Evolutionary conservation across 2,329 filamentous ascomycete species (phyloP).

Genomic region (Gaeumannomyces tritici): DNA sequence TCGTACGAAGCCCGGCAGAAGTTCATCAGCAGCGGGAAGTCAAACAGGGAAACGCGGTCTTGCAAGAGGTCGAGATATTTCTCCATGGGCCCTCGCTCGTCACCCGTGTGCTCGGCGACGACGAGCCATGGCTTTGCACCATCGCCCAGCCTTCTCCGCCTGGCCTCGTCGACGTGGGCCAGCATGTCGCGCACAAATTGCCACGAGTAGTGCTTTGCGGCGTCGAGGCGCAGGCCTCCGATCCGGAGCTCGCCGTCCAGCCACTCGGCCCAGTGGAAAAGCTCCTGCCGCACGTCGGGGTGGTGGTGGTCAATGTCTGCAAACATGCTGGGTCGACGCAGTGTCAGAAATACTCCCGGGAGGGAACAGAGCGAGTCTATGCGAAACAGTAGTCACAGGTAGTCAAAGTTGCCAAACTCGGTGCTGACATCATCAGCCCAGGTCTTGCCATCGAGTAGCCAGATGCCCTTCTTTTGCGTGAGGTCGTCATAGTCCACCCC

Average conservation of each 20-base stretch:
- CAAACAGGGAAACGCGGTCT: constrained; percentile 49
- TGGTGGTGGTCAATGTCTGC: constrained; percentile 23
- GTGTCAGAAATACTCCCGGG: neutral
- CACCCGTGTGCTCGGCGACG: constrained; percentile 62
- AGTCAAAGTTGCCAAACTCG: constrained; percentile 53
- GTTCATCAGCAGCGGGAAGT: constrained; percentile 56
- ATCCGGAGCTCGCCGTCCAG: constrained; percentile 18
- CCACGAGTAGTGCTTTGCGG: constrained; percentile 24
- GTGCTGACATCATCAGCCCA: constrained; percentile 49
- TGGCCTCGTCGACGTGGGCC: constrained; percentile 11
- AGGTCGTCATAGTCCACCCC: constrained; percentile 56
- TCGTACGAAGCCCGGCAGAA: constrained; percentile 50
- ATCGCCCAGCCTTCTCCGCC: neutral
- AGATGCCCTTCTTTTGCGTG: constrained; percentile 49
- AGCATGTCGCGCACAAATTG: constrained; percentile 20
- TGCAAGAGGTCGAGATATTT: constrained; percentile 48
- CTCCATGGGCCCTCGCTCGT: constrained; percentile 24
- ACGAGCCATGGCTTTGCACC: constrained; percentile 47
- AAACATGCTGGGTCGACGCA: constrained; percentile 18
- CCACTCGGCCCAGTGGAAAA: constrained; percentile 23
- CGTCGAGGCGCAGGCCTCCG: constrained; percentile 23
- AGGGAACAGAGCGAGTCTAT: neutral
- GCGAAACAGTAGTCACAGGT: constrained; percentile 16
- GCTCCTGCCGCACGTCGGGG: constrained; percentile 19
- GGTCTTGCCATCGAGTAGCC: constrained; percentile 52